Evolutionary conservation across 305 asterid species (phyloP).

Genomic region (Lippia alba): DNA sequence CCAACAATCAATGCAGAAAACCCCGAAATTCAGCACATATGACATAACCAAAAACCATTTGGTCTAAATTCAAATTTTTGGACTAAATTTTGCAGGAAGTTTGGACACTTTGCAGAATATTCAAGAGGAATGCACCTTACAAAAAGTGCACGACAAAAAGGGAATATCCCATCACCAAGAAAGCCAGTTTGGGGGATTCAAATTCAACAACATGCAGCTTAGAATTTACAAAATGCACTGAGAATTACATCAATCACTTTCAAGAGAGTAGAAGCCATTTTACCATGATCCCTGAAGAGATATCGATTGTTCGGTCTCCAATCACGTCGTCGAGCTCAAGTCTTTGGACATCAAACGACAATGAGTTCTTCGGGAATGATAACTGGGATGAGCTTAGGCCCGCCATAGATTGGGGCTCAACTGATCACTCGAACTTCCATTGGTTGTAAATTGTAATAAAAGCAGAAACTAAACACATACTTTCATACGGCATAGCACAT

Average conservation of each 20-base stretch:
- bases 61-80: neutral
- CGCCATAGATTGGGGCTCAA: neutral
- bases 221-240: too few species aligned
- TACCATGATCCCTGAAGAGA: conserved; percentile 9
- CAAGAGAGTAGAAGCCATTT: conserved; percentile 4
- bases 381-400: conserved; percentile 31
- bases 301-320: conserved; percentile 4
- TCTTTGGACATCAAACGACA: conserved; percentile 6
- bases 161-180: neutral
- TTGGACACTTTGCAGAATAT: conserved; percentile 37
- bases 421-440: too few species aligned
- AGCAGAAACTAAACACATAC: too few species aligned
- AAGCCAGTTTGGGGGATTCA: neutral
- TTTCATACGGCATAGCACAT: too few species aligned
- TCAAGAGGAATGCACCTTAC: conserved; percentile 23
- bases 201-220: too few species aligned
- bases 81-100: conserved; percentile 29
- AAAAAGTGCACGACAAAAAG: conserved; percentile 4
- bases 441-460: too few species aligned
- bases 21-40: conserved; percentile 8
- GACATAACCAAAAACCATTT: neutral
- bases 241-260: neutral
- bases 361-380: conserved; percentile 8
- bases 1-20: neutral
- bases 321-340: conserved; percentile 8